A percentile compares a stretch with the other conserved stretches of the same genome.
These are phyloP conservation scores for Sporothrix inflata DNA, from an alignment of 2,329 filamentous ascomycete genomes.

Conservation along the genomic window DNA sequence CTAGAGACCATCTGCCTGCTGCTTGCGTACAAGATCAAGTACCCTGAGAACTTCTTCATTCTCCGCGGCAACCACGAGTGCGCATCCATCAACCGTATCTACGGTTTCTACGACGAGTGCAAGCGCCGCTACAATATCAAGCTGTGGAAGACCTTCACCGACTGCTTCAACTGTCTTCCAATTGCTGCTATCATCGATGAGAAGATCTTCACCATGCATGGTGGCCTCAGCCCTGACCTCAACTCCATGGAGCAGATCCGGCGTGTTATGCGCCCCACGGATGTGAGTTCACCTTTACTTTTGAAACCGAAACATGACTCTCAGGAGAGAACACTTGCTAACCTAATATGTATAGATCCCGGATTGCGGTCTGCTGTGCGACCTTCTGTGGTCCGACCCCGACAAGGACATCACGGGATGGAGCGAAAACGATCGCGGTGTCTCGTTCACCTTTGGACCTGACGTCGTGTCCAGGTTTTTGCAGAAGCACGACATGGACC, in stretches of 20 bases:
- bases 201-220: slow-evolving; percentile 99
- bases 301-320: background rate
- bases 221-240: slow-evolving; percentile 91
- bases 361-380: slow-evolving; percentile 95
- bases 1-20: slow-evolving; percentile 97
- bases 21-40: slow-evolving; percentile 99
- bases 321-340: slow-evolving; percentile 32
- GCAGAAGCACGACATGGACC: slow-evolving; percentile 99
- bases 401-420: slow-evolving; percentile 99
- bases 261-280: slow-evolving; percentile 96
- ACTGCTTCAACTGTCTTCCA: slow-evolving; percentile 98
- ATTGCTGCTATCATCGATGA: slow-evolving; percentile 99
- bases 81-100: slow-evolving; percentile 97
- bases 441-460: slow-evolving; percentile 97
- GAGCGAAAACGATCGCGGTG: slow-evolving; percentile 98
- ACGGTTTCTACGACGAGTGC: slow-evolving; percentile 99
- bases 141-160: slow-evolving; percentile 99
- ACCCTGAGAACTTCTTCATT: slow-evolving; percentile 99
- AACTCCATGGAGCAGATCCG: slow-evolving; percentile 99
- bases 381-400: slow-evolving; percentile 97
- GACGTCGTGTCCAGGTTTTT: slow-evolving; percentile 97
- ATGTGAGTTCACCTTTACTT: slow-evolving; percentile 66
- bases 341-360: slow-evolving; percentile 69
- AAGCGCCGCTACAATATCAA: slow-evolving; percentile 99
- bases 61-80: slow-evolving; percentile 98